Percentiles rank a stretch among this genome's conserved stretches.
Evolutionary conservation across 2,329 filamentous ascomycete genomes (phyloP).

Genomic region (Fusarium praegraminearum): DNA sequence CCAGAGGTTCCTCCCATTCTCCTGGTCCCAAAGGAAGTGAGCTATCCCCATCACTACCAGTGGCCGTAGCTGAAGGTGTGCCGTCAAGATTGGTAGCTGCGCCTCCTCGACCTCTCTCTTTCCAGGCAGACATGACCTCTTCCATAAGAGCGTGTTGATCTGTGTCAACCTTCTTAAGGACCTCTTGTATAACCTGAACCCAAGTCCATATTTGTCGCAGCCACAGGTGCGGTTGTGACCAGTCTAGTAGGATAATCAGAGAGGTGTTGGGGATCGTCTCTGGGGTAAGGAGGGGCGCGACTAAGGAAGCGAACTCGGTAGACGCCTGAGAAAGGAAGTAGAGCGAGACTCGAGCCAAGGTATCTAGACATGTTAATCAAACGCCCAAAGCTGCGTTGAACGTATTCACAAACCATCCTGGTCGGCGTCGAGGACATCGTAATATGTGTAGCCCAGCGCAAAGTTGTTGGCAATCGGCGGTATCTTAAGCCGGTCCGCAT

Average conservation of each 20-base stretch:
- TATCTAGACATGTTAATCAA: conserved; percentile 70
- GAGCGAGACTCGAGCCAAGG: conserved; percentile 86
- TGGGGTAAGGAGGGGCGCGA: conserved; percentile 86
- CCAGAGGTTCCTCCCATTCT: conserved; percentile 92
- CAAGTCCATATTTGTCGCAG: conserved; percentile 88
- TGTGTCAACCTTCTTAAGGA: conserved; percentile 78
- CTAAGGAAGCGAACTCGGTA: conserved; percentile 82
- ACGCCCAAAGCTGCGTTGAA: background rate
- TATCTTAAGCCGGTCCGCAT: conserved; percentile 69
- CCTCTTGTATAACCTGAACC: conserved; percentile 84
- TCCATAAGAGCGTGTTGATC: conserved; percentile 87
- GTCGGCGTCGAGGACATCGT: conserved; percentile 92
- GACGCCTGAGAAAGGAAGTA: conserved; percentile 91
- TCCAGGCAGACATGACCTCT: conserved; percentile 84
- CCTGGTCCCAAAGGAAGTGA: conserved; percentile 85
- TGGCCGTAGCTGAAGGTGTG: conserved; percentile 66
- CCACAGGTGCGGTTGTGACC: conserved; percentile 95
- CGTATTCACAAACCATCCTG: conserved; percentile 77
- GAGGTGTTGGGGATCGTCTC: conserved; percentile 87
- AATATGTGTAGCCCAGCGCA: conserved; percentile 93
- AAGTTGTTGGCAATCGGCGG: conserved; percentile 92
- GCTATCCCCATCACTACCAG: conserved; percentile 70
- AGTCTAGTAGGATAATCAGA: conserved; percentile 92
- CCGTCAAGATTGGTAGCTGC: conserved; percentile 73
- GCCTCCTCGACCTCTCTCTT: conserved; percentile 77